A percentile compares a stretch with the other conserved stretches of the same genome.
These are phyloP conservation scores for Graphilbum sp. DNA, from an alignment of 2,329 filamentous ascomycete species.

Conservation along the genomic window DNA sequence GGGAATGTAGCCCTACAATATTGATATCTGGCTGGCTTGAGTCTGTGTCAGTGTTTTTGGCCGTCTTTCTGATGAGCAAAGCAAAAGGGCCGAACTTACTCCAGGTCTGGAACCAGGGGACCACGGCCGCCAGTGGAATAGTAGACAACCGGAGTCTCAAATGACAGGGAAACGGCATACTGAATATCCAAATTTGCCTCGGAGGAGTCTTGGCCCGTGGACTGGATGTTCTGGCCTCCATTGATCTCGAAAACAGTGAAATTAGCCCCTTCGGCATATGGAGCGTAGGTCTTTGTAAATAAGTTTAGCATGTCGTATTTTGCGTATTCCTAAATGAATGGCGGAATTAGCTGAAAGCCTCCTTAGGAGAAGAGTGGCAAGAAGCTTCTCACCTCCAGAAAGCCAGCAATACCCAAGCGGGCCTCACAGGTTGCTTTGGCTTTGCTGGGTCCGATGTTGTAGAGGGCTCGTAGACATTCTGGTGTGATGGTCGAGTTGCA, in stretches of 20 bases:
- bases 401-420: constrained; percentile 43
- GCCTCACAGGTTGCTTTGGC: constrained; percentile 42
- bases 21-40: background rate
- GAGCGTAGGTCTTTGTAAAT: constrained; percentile 14
- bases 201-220: constrained; percentile 11
- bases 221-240: constrained; percentile 26
- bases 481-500: constrained; percentile 21
- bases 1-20: background rate
- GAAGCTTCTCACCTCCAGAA: constrained; percentile 19
- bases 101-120: constrained; percentile 6
- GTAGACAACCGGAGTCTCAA: constrained; percentile 26
- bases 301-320: constrained; percentile 23
- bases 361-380: background rate
- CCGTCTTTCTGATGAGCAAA: no score
- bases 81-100: no score
- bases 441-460: constrained; percentile 28
- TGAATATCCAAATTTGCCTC: constrained; percentile 33
- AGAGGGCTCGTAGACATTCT: constrained; percentile 26
- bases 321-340: constrained; percentile 28
- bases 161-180: constrained; percentile 27
- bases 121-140: constrained; percentile 28
- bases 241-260: constrained; percentile 24
- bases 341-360: background rate
- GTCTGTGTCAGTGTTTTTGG: no score
- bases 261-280: constrained; percentile 6